A percentile compares a stretch with the other conserved stretches of the same genome.
phyloP scores from a whole-genome alignment of 176 grass and related monocot species.

The Oropetium thomaeum region DNA sequence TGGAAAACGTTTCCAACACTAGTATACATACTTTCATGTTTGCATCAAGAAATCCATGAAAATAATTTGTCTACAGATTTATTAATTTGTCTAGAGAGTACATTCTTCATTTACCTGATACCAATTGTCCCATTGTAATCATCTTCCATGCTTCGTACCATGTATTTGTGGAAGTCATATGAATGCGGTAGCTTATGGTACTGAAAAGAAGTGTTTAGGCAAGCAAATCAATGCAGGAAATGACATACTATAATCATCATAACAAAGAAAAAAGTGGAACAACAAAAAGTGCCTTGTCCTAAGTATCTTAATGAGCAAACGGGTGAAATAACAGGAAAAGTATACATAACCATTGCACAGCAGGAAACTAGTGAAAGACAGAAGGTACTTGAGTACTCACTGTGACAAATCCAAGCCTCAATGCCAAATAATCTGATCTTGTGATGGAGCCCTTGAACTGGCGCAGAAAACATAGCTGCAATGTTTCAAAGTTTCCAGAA shows the following conservation, averaged over 20 bases:
- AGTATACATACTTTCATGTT: not conserved
- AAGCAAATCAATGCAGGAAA: slow-evolving; percentile 26
- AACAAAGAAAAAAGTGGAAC: not conserved
- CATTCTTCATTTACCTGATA: slow-evolving; percentile 59
- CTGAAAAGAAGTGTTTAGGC: slow-evolving; percentile 38
- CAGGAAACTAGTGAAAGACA: not conserved
- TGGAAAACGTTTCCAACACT: not conserved
- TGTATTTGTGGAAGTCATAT: slow-evolving; percentile 98
- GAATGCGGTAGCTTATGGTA: slow-evolving; percentile 82
- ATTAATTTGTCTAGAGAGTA: not conserved
- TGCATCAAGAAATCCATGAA: not conserved
- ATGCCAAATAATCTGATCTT: slow-evolving; percentile 88
- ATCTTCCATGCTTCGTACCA: slow-evolving; percentile 98
- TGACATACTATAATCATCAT: slow-evolving; percentile 8
- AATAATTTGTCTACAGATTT: slow-evolving; percentile 1
- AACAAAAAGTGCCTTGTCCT: slow-evolving; percentile 2
- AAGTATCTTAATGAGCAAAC: not conserved
- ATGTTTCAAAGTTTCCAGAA: slow-evolving; percentile 20
- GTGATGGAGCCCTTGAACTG: slow-evolving; percentile 90
- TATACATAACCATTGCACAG: not conserved
- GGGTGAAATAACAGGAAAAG: not conserved
- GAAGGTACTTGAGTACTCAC: slow-evolving; percentile 45
- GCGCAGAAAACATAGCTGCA: slow-evolving; percentile 86
- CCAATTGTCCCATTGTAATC: slow-evolving; percentile 88
- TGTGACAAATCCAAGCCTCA: slow-evolving; percentile 86